These are phyloP conservation scores for Scheffersomyces lignicola DNA, from an alignment of 1,139 yeast genomes.

Conservation along the genomic window DNA sequence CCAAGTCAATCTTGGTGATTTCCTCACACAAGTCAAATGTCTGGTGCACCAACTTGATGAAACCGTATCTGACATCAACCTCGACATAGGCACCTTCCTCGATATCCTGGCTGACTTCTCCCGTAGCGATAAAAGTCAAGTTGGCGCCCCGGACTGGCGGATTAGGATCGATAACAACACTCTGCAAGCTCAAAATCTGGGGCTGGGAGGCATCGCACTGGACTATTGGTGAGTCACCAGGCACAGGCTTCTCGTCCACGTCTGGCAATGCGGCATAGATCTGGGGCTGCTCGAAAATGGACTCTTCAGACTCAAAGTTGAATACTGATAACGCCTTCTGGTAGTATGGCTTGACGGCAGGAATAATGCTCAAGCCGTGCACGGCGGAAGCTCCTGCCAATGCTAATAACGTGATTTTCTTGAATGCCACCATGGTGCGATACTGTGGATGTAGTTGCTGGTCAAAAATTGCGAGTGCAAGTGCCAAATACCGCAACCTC, in stretches of 20 bases:
- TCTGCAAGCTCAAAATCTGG: constrained; percentile 64
- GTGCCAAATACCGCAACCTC: no score
- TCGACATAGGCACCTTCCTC: constrained; percentile 89
- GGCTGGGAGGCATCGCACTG: constrained; percentile 66
- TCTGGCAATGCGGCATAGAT: constrained; percentile 13
- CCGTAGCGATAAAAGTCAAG: constrained; percentile 75
- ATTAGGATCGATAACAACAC: constrained; percentile 69
- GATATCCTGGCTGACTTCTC: constrained; percentile 54
- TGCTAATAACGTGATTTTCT: constrained; percentile 18
- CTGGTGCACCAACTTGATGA: constrained; percentile 80
- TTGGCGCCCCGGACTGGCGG: constrained; percentile 85
- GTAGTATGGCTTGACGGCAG: constrained; percentile 15
- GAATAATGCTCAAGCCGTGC: constrained; percentile 24
- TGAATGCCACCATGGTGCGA: constrained; percentile 29
- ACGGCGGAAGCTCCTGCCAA: constrained; percentile 17
- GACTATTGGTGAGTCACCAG: constrained; percentile 85
- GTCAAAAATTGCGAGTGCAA: no score
- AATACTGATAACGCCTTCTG: constrained; percentile 5
- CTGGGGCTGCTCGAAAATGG: constrained; percentile 6
- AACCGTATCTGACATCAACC: constrained; percentile 89
- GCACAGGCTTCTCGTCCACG: constrained; percentile 62
- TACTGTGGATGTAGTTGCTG: not conserved
- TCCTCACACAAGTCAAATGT: constrained; percentile 91
- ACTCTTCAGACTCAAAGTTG: constrained; percentile 4
- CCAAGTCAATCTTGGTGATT: constrained; percentile 73